Base-by-base conservation (phyloP, 2,329 filamentous ascomycete species). In the Aspergillus latus region DNA sequence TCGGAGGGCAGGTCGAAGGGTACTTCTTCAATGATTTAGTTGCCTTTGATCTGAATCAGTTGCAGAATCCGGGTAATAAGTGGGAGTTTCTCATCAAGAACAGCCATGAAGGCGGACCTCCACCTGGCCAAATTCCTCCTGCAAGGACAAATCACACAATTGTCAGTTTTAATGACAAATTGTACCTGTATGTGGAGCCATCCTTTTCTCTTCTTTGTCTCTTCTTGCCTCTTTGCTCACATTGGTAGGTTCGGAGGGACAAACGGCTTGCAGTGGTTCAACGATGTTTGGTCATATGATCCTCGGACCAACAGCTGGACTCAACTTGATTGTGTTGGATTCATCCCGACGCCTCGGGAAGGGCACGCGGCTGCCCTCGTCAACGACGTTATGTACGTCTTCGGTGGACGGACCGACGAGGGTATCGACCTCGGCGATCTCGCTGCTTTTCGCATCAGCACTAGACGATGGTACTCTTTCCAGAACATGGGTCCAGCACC, bases 401-500 rank as follows among this genome's bases (percentile, higher is more conserved):
- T 99, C 72, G 95, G 95, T 64, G 94, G 94, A 44, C 88, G 94
- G 58, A 97, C 92, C 0, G 91, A 97, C 69, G 92, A 97, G 64
- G 94, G 94, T 1, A 85, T 87, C 29, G 94, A 99, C 71, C 79
- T 99, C 3, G 94, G 93, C 34, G 94, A 99, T 73, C 81, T 99
- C 43, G 93, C 94, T 2, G 94, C 94, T 8, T 90, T 90, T 74
- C 82, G 86, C 49, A 90, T 90, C 65, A 85, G 88, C 0, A 92
- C 92, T 9, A 87, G 90, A 62, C 85, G 94, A 58, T 99, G 94
- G 94, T 99, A 97, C 73, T 99, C 94, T 36, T 99, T 99, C 75
- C 94, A 99, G 70, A 99, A 99, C 70, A 99, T 99, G 94, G 94
- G 94, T 0, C 92, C 92, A 2, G 95, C 92, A 1, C 94, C 94